Evolutionary conservation across 768 basidiomycete species (phyloP), one percentile per base, ranked within the genome.

Genomic region (Candolleomyces efflorescens): DNA sequence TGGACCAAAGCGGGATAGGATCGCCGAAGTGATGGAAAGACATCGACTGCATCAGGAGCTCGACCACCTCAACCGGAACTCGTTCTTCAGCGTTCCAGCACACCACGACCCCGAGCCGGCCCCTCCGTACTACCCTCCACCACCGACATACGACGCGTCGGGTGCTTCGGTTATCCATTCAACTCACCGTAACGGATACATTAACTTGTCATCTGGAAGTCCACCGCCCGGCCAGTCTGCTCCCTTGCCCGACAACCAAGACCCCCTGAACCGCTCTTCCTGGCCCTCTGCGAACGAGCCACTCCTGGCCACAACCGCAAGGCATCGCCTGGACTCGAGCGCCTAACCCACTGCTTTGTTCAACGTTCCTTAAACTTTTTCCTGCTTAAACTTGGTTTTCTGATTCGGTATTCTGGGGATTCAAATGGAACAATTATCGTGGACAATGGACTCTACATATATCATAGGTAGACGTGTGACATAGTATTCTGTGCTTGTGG

Each of bases 21-120:
- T 81, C 24, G 72, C 72, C 10, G 71, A 71, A 10, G 65, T 77
- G 23, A 61, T 79, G 27, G 71, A 73, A 32, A 70, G 79, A 39
- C 78, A 78, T 65, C 73, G 73, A 32, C 71, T 85, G 7, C 76
- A 83, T 53, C 68, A 72, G 38, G 84, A 84, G 67, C 73, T 84
- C 65, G 78, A 74, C 52, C 78, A 81, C 63, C 64, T 78, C 48
- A 74, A 76, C 56, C 71, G 73, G 22, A 74, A 73, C 41, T 75
- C 75, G 17, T 55, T 62, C 27, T 54, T 68, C 32, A 67, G 71
- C 20, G 63, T 65, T n/a, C 63, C 63, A 36, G 67, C 71, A 32
- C 62, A 70, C 43, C 71, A 63, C 10, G 79, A 77, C 43, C 71
- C 63, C 10, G 79, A 77, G 15, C 80, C 82, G 18, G 78, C 80